A percentile compares a stretch with the other conserved stretches of the same genome.
Evolutionary conservation across 2,329 filamentous ascomycete genomes (phyloP).

Genomic region (Colletotrichum sp.): DNA sequence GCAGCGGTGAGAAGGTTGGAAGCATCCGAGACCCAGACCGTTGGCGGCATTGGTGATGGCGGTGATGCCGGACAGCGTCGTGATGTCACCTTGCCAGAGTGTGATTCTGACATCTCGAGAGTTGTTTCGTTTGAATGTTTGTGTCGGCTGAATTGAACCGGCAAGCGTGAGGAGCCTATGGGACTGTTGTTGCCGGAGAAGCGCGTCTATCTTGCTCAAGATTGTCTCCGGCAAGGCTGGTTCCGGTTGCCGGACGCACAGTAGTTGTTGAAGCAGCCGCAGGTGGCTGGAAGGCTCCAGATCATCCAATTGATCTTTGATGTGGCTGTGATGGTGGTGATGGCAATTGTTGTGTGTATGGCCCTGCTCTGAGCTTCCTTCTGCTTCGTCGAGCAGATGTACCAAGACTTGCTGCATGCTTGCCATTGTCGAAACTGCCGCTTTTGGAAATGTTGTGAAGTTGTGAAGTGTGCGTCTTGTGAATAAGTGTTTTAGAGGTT

Average conservation of each 20-base stretch:
- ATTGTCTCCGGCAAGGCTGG: conserved; percentile 23
- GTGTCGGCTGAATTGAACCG: background rate
- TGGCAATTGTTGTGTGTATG: background rate
- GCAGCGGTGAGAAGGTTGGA: conserved; percentile 34
- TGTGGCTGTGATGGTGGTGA: background rate
- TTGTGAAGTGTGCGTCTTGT: background rate
- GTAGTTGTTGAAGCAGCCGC: conserved; percentile 24
- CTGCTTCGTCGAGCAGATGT: background rate
- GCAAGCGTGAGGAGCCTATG: conserved; percentile 3
- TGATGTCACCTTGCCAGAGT: conserved; percentile 39
- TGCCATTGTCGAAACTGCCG: background rate
- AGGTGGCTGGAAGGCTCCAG: conserved; percentile 12
- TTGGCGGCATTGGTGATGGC: conserved; percentile 41
- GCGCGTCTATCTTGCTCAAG: conserved; percentile 22
- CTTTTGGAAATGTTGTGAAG: background rate
- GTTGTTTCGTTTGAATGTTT: background rate
- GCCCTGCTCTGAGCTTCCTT: background rate
- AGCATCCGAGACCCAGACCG: conserved; percentile 36
- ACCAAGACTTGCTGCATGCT: background rate
- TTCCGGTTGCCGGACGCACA: conserved; percentile 29
- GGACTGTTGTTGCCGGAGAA: background rate
- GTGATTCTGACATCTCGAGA: conserved; percentile 16
- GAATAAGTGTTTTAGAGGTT: background rate
- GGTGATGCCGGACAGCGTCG: conserved; percentile 31
- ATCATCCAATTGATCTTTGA: conserved; percentile 11